Conservation (phyloP, 768 basidiomycete genomes). For the Phylloporus sp. region DNA sequence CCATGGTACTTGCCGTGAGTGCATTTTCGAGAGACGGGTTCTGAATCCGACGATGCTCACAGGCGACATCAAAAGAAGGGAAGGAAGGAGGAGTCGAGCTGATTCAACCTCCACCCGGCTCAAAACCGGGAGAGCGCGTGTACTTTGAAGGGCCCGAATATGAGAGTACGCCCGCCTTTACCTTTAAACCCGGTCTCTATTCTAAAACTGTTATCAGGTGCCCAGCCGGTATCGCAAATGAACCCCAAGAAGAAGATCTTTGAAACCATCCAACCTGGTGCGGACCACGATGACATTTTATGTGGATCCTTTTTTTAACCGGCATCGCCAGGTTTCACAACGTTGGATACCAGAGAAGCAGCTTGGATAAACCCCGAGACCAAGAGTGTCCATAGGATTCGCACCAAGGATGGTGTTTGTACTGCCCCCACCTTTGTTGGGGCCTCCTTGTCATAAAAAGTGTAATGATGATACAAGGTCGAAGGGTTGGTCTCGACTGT, state of each 20-base stretch:
- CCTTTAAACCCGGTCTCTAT: neutral
- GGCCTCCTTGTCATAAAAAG: conserved; percentile 79
- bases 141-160: conserved; percentile 92
- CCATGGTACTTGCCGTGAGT: conserved; percentile 91
- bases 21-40: neutral
- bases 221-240: conserved; percentile 71
- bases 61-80: conserved; percentile 90
- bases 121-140: conserved; percentile 87
- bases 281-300: conserved; percentile 5
- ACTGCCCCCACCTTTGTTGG: conserved; percentile 76
- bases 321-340: conserved; percentile 64
- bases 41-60: conserved; percentile 1
- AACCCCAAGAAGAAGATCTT: conserved; percentile 99
- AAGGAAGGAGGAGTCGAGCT: conserved; percentile 90
- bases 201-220: conserved; percentile 35
- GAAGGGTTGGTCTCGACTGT: neutral
- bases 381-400: conserved; percentile 74
- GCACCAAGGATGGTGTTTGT: conserved; percentile 82
- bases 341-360: conserved; percentile 71
- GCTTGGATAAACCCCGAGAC: conserved; percentile 89
- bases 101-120: conserved; percentile 78
- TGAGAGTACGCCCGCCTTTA: conserved; percentile 50
- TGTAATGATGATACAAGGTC: conserved; percentile 1
- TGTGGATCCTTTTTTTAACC: neutral
- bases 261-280: conserved; percentile 91